Conservation (phyloP, 2,329 filamentous ascomycete genomes). For the Xylariaceae sp. region DNA sequence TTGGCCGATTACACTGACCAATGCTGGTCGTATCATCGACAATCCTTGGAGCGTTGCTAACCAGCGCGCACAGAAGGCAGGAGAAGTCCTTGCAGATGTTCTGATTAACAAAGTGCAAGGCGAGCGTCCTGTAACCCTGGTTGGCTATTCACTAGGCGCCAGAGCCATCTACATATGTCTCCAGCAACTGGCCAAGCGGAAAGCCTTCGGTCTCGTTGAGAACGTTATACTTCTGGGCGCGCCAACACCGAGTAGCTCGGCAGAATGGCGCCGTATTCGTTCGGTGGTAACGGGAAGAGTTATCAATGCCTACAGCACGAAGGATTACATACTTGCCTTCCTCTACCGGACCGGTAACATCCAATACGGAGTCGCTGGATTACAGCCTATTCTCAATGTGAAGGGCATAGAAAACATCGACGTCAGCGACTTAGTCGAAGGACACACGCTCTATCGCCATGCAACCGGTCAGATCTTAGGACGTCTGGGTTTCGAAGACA, state of each 20-base stretch:
- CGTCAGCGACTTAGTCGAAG: slow-evolving; percentile 60
- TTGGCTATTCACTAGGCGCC: slow-evolving; percentile 78
- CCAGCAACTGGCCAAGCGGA: slow-evolving; percentile 66
- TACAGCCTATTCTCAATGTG: slow-evolving; percentile 67
- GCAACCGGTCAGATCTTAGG: slow-evolving; percentile 62
- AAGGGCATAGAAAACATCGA: slow-evolving; percentile 63
- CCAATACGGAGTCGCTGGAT: slow-evolving; percentile 76
- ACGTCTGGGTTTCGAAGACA: slow-evolving; percentile 63
- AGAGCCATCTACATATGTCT: slow-evolving; percentile 79
- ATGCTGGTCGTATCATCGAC: slow-evolving; percentile 68
- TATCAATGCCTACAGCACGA: slow-evolving; percentile 81
- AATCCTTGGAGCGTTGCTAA: slow-evolving; percentile 78
- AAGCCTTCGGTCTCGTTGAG: slow-evolving; percentile 79
- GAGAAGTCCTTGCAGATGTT: slow-evolving; percentile 68
- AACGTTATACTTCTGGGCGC: slow-evolving; percentile 78
- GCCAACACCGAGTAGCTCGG: slow-evolving; percentile 65
- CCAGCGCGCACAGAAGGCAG: slow-evolving; percentile 70
- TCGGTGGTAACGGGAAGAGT: slow-evolving; percentile 75
- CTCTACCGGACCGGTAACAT: slow-evolving; percentile 80
- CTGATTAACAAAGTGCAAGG: slow-evolving; percentile 79
- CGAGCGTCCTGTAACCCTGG: slow-evolving; percentile 71
- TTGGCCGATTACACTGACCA: slow-evolving; percentile 60
- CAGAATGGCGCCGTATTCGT: slow-evolving; percentile 73
- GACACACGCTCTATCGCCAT: slow-evolving; percentile 67
- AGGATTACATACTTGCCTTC: slow-evolving; percentile 84